These are phyloP conservation scores for Termitomyces eurrhizus DNA, from an alignment of 768 basidiomycete species.

Conservation along the genomic window DNA sequence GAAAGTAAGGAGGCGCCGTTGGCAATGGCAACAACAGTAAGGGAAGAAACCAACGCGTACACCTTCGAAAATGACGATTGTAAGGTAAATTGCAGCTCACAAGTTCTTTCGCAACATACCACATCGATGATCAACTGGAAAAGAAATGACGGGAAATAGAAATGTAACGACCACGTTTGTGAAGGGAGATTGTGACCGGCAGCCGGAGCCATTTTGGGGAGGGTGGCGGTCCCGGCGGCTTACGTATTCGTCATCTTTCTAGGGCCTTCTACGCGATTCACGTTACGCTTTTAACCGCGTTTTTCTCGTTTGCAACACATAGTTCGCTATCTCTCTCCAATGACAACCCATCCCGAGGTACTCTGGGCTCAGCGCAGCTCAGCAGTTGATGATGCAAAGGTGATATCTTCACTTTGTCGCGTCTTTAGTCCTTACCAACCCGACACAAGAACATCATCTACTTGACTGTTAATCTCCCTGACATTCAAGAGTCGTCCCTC, in stretches of 20 bases:
- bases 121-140: constrained; percentile 33
- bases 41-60: constrained; percentile 84
- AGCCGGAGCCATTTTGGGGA: constrained; percentile 11
- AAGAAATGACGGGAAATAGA: neutral
- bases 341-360: constrained; percentile 76
- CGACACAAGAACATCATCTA: constrained; percentile 76
- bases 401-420: constrained; percentile 24
- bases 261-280: constrained; percentile 34
- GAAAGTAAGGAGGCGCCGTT: constrained; percentile 76
- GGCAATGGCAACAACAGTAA: constrained; percentile 74
- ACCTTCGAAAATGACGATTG: constrained; percentile 41
- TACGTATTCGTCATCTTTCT: constrained; percentile 29
- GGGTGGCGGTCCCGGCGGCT: neutral
- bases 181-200: neutral
- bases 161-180: neutral
- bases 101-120: constrained; percentile 35
- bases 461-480: constrained; percentile 79
- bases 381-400: constrained; percentile 60
- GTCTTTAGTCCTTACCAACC: constrained; percentile 12
- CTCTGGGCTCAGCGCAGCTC: constrained; percentile 95
- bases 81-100: constrained; percentile 1
- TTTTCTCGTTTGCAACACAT: constrained; percentile 11
- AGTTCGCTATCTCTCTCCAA: constrained; percentile 19
- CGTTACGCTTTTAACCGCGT: constrained; percentile 10
- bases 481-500: constrained; percentile 60